phyloP scores from a whole-genome alignment of 1,284 basidiomycete species.

The Malassezia cuniculi region DNA sequence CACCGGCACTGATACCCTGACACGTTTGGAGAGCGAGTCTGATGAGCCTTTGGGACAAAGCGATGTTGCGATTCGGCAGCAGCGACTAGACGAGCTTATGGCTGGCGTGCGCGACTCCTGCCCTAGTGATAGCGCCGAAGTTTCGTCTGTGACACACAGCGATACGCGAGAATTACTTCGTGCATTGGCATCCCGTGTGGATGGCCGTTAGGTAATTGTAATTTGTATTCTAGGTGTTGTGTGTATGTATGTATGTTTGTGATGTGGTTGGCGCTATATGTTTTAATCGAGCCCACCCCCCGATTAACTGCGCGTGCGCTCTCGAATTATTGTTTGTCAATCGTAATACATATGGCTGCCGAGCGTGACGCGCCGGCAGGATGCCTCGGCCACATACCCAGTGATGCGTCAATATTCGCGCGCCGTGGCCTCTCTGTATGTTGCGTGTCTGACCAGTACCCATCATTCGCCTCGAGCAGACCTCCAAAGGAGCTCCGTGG shows the following conservation, averaged over 20 bases:
- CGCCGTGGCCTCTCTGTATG: conserved; percentile 5
- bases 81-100: conserved; percentile 9
- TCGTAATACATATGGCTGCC: no score
- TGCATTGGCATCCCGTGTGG: conserved; percentile 1
- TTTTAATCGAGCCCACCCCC: no score
- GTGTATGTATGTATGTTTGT: no score
- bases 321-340: no score
- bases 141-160: not conserved
- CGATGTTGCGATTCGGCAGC: not conserved
- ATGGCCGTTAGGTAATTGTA: no score
- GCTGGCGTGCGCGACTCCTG: conserved; percentile 6
- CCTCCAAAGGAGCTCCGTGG: conserved; percentile 19
- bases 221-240: no score
- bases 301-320: no score
- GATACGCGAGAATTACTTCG: conserved; percentile 3
- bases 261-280: no score
- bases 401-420: conserved; percentile 8
- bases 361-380: no score
- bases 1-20: no score
- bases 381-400: conserved; percentile 1
- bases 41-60: not conserved
- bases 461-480: conserved; percentile 3
- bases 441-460: conserved; percentile 1
- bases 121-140: not conserved
- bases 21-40: not conserved